Percentiles rank a stretch among this genome's conserved stretches.
These are phyloP conservation scores for Penicillium sp. DNA, from an alignment of 2,329 filamentous ascomycete genomes.

Conservation along the genomic window DNA sequence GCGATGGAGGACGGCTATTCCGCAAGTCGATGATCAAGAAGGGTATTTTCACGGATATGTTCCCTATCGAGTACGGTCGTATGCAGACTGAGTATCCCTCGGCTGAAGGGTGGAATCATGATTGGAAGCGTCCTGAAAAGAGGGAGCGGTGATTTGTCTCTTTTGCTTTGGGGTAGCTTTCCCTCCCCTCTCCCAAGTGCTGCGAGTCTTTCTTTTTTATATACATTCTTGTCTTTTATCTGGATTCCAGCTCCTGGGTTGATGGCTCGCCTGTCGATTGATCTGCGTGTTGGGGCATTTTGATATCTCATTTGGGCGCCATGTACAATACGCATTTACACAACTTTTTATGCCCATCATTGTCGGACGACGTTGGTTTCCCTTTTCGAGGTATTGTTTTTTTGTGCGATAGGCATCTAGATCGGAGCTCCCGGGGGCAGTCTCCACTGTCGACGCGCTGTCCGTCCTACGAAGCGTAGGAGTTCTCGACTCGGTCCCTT, in stretches of 20 bases:
- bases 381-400: no score
- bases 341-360: no score
- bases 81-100: constrained; percentile 73
- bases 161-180: no score
- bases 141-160: constrained; percentile 10
- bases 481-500: no score
- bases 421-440: no score
- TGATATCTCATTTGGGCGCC: constrained; percentile 21
- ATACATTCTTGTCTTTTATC: no score
- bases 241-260: neutral
- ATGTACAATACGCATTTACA: constrained; percentile 21
- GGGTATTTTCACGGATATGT: constrained; percentile 65
- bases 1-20: constrained; percentile 60
- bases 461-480: no score
- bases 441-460: no score
- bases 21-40: constrained; percentile 86
- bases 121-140: constrained; percentile 62
- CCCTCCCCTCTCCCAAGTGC: no score
- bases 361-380: no score
- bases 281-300: neutral
- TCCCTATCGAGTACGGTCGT: constrained; percentile 82
- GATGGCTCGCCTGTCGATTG: constrained; percentile 3
- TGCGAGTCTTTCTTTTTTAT: no score
- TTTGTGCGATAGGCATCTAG: no score
- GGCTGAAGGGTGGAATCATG: constrained; percentile 82